These are phyloP conservation scores for Zymoseptoria tritici DNA, from an alignment of 2,329 filamentous ascomycete genomes.

Conservation along the genomic window DNA sequence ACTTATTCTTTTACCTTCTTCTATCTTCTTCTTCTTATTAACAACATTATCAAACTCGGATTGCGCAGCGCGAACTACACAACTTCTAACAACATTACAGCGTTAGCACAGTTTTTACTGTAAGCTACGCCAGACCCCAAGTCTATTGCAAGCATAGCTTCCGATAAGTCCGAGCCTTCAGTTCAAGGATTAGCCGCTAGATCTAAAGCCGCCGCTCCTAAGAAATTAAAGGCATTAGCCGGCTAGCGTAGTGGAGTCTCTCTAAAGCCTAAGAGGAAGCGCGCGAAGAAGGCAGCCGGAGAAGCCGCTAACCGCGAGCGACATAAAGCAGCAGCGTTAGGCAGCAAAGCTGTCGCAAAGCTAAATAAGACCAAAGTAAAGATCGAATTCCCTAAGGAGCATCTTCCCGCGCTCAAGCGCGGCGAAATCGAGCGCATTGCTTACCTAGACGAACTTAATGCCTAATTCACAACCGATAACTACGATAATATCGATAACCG, in stretches of 20 bases:
- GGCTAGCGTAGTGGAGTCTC: background rate
- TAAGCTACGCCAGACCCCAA: background rate
- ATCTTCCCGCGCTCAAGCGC: background rate
- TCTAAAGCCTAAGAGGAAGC: background rate
- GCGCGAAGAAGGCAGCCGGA: background rate
- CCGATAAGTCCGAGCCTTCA: no score
- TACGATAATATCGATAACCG: background rate
- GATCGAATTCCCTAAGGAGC: background rate
- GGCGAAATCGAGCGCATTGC: background rate
- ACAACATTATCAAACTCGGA: background rate
- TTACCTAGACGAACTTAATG: background rate
- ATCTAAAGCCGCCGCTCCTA: background rate
- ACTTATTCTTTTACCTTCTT: no score
- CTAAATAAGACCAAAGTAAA: background rate
- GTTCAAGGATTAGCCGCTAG: no score
- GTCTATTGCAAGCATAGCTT: background rate
- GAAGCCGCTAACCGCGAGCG: background rate
- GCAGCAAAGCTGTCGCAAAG: background rate
- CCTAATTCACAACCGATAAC: background rate
- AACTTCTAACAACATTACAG: background rate
- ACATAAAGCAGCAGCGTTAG: background rate
- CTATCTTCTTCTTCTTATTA: background rate
- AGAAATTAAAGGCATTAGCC: background rate
- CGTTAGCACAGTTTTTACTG: no score
- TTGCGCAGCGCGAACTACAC: no score